Evolutionary conservation across 192 early-diverging fungal species (phyloP).

Genomic region (Phlyctochytrium bullatum): DNA sequence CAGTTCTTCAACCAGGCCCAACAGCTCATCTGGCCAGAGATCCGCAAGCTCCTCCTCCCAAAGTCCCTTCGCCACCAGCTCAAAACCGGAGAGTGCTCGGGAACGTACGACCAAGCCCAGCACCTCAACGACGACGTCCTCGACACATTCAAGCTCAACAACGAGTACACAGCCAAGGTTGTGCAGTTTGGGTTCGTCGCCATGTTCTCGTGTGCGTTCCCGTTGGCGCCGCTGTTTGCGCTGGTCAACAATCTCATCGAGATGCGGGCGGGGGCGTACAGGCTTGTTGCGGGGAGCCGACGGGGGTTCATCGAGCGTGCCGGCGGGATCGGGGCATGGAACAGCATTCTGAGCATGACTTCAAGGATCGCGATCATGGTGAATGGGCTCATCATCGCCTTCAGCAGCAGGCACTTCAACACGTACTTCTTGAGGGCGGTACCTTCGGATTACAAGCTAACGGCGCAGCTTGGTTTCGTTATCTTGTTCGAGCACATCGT

Average conservation of each 20-base stretch:
- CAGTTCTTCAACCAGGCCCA: slow-evolving; percentile 48
- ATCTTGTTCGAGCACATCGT: slow-evolving; percentile 38
- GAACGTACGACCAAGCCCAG: neutral
- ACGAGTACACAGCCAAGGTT: slow-evolving; percentile 28
- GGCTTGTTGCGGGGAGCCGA: slow-evolving; percentile 16
- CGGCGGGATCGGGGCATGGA: slow-evolving; percentile 25
- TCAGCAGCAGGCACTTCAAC: slow-evolving; percentile 26
- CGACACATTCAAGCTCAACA: neutral
- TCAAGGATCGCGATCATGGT: slow-evolving; percentile 17
- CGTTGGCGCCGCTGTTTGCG: slow-evolving; percentile 67
- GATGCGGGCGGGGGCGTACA: slow-evolving; percentile 52
- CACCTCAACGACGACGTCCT: slow-evolving; percentile 14
- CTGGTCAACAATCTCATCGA: slow-evolving; percentile 60
- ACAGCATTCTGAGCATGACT: neutral
- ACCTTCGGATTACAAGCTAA: slow-evolving; percentile 11
- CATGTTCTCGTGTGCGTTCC: slow-evolving; percentile 65
- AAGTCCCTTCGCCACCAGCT: too few relatives aligned
- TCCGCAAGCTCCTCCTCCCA: too few relatives aligned
- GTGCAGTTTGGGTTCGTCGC: slow-evolving; percentile 71
- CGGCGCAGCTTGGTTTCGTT: slow-evolving; percentile 33
- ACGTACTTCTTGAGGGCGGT: slow-evolving; percentile 5
- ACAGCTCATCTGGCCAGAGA: slow-evolving; percentile 44
- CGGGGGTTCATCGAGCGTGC: slow-evolving; percentile 23
- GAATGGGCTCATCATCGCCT: slow-evolving; percentile 41
- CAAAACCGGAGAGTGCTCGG: too few relatives aligned